Conservation (phyloP, 129 eudicot genomes). For the Lactuca sativa region DNA sequence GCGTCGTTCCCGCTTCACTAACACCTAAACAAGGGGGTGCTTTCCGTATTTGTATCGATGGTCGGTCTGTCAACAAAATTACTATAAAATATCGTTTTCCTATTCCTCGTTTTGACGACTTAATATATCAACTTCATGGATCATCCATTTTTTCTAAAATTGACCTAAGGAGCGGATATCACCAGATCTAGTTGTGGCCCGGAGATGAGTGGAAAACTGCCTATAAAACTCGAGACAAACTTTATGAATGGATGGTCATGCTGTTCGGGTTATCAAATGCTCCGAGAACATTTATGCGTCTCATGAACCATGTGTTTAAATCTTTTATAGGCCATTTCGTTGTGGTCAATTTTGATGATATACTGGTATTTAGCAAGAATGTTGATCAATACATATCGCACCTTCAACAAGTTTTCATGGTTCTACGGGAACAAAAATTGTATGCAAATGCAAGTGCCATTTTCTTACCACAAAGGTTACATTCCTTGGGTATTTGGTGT, state of each 20-base stretch:
- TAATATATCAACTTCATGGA: background rate
- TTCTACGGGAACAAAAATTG: background rate
- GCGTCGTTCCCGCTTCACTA: background rate
- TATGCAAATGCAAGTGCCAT: background rate
- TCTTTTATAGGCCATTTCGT: too few relatives aligned
- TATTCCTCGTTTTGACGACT: background rate
- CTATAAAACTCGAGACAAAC: background rate
- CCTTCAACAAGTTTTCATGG: background rate
- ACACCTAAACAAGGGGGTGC: background rate
- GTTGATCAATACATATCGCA: background rate
- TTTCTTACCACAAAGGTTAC: background rate
- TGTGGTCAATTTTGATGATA: too few relatives aligned
- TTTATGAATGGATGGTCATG: background rate
- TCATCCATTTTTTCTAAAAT: background rate
- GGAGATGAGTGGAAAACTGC: background rate
- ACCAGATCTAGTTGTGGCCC: background rate
- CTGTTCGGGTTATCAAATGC: too few relatives aligned
- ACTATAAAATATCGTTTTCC: background rate
- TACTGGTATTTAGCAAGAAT: background rate
- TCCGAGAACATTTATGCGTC: too few relatives aligned
- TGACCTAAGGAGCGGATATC: background rate
- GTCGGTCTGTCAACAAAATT: background rate
- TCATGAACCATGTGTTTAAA: too few relatives aligned
- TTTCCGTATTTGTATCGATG: background rate
- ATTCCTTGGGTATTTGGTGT: background rate